Evolutionary conservation across 2,329 filamentous ascomycete genomes (phyloP).

Genomic region (Cercospora zeina): DNA sequence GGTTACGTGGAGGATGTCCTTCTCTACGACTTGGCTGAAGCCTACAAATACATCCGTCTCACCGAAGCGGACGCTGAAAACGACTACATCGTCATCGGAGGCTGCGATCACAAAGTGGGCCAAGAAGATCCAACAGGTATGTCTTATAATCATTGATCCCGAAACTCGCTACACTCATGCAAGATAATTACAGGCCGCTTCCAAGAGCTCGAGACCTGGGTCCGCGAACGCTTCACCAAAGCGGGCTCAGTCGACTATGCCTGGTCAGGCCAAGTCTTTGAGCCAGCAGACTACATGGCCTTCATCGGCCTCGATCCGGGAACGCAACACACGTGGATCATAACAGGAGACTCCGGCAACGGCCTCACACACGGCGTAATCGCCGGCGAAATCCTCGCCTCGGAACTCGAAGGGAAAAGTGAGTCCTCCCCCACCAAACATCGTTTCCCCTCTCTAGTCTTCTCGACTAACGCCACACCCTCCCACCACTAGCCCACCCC

Average conservation of each 20-base stretch:
- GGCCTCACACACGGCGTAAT: slow-evolving; percentile 59
- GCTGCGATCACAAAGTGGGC: slow-evolving; percentile 61
- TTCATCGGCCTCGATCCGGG: slow-evolving; percentile 60
- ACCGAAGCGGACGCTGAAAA: slow-evolving; percentile 56
- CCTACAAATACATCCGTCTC: slow-evolving; percentile 58
- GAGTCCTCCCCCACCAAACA: background rate
- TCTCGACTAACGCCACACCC: no score
- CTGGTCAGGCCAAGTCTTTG: slow-evolving; percentile 60
- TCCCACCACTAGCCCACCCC: slow-evolving; percentile 41
- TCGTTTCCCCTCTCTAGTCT: no score
- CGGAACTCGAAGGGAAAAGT: slow-evolving; percentile 53
- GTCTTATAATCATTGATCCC: background rate
- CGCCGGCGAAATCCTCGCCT: slow-evolving; percentile 55
- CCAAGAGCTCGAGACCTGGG: slow-evolving; percentile 56
- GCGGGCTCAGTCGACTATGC: slow-evolving; percentile 55
- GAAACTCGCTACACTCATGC: background rate
- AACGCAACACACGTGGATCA: slow-evolving; percentile 53
- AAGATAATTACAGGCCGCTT: slow-evolving; percentile 41
- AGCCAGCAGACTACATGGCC: slow-evolving; percentile 57
- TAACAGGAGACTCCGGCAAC: slow-evolving; percentile 60
- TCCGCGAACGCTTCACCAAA: slow-evolving; percentile 54
- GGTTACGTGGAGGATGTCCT: slow-evolving; percentile 56
- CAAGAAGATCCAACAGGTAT: slow-evolving; percentile 44
- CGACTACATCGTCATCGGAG: slow-evolving; percentile 59
- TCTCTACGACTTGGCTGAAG: slow-evolving; percentile 57